A percentile compares a stretch with the other conserved stretches of the same genome.
Evolutionary conservation across 225 moss, liverwort and hornwort species (phyloP).

Genomic region (Thuidium tamariscinum): DNA sequence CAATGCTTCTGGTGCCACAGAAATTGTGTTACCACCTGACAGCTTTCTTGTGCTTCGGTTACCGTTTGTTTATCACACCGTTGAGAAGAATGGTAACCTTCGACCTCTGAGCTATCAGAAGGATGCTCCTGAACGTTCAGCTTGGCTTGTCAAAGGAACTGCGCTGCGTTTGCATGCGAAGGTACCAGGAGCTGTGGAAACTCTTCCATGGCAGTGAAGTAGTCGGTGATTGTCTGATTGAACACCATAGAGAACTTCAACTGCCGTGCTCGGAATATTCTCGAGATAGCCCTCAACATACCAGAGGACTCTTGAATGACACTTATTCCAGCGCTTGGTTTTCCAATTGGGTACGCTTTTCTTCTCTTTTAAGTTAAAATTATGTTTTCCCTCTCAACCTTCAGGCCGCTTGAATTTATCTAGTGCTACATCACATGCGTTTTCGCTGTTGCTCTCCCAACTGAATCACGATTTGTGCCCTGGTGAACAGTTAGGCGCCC

Average conservation of each 20-base stretch:
- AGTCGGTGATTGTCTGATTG: neutral
- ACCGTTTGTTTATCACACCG: slow-evolving; percentile 78
- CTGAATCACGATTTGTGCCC: neutral
- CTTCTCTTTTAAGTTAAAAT: neutral
- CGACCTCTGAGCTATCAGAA: slow-evolving; percentile 49
- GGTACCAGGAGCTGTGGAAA: slow-evolving; percentile 11
- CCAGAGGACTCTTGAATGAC: slow-evolving; percentile 19
- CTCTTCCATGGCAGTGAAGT: slow-evolving; percentile 6
- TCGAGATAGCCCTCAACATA: slow-evolving; percentile 12
- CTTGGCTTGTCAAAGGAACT: slow-evolving; percentile 92
- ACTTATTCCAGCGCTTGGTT: slow-evolving; percentile 4
- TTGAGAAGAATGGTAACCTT: slow-evolving; percentile 28
- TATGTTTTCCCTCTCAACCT: neutral
- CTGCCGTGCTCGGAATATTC: neutral
- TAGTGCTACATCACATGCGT: neutral
- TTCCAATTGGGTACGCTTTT: slow-evolving; percentile 19
- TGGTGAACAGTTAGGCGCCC: slow-evolving; percentile 12
- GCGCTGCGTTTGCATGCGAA: slow-evolving; percentile 58
- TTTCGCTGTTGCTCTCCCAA: neutral
- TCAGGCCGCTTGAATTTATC: neutral
- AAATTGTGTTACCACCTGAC: slow-evolving; percentile 85
- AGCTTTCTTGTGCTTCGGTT: slow-evolving; percentile 93
- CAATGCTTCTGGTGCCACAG: slow-evolving; percentile 37
- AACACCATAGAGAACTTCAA: slow-evolving; percentile 2
- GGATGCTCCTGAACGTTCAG: slow-evolving; percentile 70